Evolutionary conservation across 805 yeast genomes (phyloP).

Genomic region (Metschnikowia shivogae): DNA sequence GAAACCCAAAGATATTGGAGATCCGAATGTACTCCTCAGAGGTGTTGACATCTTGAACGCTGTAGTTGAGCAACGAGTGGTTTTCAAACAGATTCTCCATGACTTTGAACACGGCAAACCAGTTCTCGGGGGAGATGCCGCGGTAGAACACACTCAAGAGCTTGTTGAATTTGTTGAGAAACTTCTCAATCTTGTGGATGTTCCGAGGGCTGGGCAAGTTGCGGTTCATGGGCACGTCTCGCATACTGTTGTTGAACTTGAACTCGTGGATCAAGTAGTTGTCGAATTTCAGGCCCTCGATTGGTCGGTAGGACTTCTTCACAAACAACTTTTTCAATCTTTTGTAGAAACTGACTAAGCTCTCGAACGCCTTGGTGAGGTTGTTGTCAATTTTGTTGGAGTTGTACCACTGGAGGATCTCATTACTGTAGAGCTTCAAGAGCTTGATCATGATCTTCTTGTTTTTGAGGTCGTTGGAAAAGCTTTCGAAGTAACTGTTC

Average conservation of each 20-base stretch:
- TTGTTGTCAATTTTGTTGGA: slow-evolving; percentile 35
- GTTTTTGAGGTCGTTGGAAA: slow-evolving; percentile 61
- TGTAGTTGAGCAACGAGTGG: slow-evolving; percentile 55
- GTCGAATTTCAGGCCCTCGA: slow-evolving; percentile 38
- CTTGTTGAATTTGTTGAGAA: slow-evolving; percentile 61
- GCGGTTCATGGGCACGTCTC: slow-evolving; percentile 46
- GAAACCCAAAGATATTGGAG: slow-evolving; percentile 67
- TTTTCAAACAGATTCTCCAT: slow-evolving; percentile 66
- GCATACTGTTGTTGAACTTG: slow-evolving; percentile 35
- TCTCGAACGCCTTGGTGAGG: slow-evolving; percentile 35
- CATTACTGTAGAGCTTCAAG: slow-evolving; percentile 64
- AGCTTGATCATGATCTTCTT: slow-evolving; percentile 60
- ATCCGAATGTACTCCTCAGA: slow-evolving; percentile 57
- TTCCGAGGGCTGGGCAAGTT: slow-evolving; percentile 44
- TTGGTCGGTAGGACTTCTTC: slow-evolving; percentile 66
- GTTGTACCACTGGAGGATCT: slow-evolving; percentile 49
- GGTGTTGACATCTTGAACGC: slow-evolving; percentile 33
- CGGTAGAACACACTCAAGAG: slow-evolving; percentile 55
- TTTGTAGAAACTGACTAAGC: slow-evolving; percentile 49
- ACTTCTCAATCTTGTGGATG: slow-evolving; percentile 50
- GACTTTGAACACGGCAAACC: slow-evolving; percentile 72
- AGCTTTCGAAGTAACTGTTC: slow-evolving; percentile 68
- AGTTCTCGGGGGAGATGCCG: slow-evolving; percentile 61
- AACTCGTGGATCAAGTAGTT: slow-evolving; percentile 37
- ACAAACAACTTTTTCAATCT: slow-evolving; percentile 66